Percentiles rank a stretch among this genome's conserved stretches.
Conservation (phyloP, 2,329 filamentous ascomycete genomes). For the Penicillium sp. region DNA sequence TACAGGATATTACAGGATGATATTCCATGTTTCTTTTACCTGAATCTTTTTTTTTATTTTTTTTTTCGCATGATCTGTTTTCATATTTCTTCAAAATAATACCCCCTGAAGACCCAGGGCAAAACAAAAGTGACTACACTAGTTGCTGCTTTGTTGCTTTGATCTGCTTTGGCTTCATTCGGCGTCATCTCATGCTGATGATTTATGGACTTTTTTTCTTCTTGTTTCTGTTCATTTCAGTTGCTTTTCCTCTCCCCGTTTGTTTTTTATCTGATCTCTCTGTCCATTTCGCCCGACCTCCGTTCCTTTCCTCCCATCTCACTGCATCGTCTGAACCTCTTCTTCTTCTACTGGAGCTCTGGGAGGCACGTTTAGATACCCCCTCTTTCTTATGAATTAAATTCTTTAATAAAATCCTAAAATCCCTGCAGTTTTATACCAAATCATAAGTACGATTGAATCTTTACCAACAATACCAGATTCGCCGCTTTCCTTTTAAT, state of each 20-base stretch:
- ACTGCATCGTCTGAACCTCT: conserved; percentile 8
- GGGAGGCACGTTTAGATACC: conserved; percentile 38
- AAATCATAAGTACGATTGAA: background rate
- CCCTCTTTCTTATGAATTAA: conserved; percentile 23
- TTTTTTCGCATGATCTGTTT: conserved; percentile 8
- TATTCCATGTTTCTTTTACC: background rate
- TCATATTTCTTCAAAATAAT: conserved; percentile 7
- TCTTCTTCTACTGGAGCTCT: conserved; percentile 13
- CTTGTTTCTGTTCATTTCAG: background rate
- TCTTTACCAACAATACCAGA: background rate
- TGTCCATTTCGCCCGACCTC: background rate
- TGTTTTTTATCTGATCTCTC: background rate
- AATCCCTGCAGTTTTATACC: background rate
- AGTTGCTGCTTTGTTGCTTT: conserved; percentile 7
- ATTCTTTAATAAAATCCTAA: conserved; percentile 5
- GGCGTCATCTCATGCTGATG: background rate
- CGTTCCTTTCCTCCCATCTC: background rate
- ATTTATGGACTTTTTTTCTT: background rate
- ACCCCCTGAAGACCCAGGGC: background rate
- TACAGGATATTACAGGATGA: conserved; percentile 3
- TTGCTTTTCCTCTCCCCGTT: background rate
- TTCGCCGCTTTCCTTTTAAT: too few relatives aligned
- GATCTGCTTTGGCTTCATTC: background rate
- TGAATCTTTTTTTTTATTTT: background rate
- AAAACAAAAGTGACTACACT: background rate